phyloP scores from a whole-genome alignment of 306 rosid species.

The Lathyrus tuberosus region DNA sequence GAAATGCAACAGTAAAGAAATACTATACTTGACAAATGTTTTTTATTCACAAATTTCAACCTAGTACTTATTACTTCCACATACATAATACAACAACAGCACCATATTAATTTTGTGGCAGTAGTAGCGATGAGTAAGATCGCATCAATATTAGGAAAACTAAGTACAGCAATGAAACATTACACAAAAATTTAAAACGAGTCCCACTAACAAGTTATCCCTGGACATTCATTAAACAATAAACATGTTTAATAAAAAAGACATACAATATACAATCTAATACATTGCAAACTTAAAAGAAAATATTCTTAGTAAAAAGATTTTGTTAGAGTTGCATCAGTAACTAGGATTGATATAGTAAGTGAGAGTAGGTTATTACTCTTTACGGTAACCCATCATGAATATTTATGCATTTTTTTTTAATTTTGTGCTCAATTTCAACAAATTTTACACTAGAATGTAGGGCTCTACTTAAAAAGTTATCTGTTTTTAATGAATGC shows the following conservation, averaged over 20 bases:
- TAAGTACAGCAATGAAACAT: slow-evolving; percentile 12
- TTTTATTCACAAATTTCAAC: slow-evolving; percentile 26
- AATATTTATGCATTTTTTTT: not conserved
- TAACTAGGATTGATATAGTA: not conserved
- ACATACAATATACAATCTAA: not conserved
- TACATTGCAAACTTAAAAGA: slow-evolving; percentile 3
- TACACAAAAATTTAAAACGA: not conserved
- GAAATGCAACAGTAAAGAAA: slow-evolving; percentile 19
- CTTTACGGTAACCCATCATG: not conserved
- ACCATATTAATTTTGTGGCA: not conserved
- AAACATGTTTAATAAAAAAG: not conserved
- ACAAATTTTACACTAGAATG: not conserved
- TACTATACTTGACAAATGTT: slow-evolving; percentile 6
- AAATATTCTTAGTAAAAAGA: not conserved
- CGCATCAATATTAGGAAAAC: not conserved
- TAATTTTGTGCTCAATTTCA: not conserved
- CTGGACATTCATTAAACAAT: not conserved
- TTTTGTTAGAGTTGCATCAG: not conserved
- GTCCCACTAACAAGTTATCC: not conserved
- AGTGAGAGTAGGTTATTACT: not conserved
- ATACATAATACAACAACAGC: slow-evolving; percentile 25
- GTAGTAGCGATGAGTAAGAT: not conserved
- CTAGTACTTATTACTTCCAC: not conserved
- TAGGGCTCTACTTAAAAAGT: not conserved
- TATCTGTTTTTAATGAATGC: not conserved